Evolutionary conservation across 257 asterid genomes (phyloP).

Genomic region (Scutellaria galericulata): DNA sequence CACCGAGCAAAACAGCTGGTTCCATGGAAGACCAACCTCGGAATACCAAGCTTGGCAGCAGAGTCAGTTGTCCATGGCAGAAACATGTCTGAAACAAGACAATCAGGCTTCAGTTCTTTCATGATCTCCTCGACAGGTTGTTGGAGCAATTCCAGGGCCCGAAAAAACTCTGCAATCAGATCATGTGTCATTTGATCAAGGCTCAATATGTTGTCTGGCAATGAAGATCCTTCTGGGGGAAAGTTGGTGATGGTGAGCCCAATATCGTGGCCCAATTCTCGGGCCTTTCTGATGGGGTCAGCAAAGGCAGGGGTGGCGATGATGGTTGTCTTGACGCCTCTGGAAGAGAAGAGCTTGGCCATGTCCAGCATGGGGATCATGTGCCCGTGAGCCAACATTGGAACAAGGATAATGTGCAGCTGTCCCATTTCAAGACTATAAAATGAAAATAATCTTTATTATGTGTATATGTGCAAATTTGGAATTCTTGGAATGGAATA

Average conservation of each 20-base stretch:
- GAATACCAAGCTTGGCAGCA: constrained; percentile 60
- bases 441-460: too few species aligned
- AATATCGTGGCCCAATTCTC: constrained; percentile 41
- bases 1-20: constrained; percentile 47
- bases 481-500: too few species aligned
- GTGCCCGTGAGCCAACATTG: constrained; percentile 64
- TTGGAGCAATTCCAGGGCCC: constrained; percentile 47
- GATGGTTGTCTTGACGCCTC: constrained; percentile 50
- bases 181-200: constrained; percentile 40
- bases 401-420: constrained; percentile 52
- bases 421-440: constrained; percentile 9
- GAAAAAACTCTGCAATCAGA: constrained; percentile 28
- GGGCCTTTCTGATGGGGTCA: constrained; percentile 31
- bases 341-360: constrained; percentile 60
- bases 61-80: constrained; percentile 60
- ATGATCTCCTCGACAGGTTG: constrained; percentile 52
- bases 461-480: too few species aligned
- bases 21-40: constrained; percentile 62
- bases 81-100: constrained; percentile 64
- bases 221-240: constrained; percentile 50
- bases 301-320: constrained; percentile 46
- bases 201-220: constrained; percentile 46
- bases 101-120: constrained; percentile 41
- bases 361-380: constrained; percentile 61
- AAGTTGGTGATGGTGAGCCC: constrained; percentile 36